A percentile compares a stretch with the other conserved stretches of the same genome.
phyloP scores from a whole-genome alignment of 352 stramenopile genomes.

The Globisporangium orthogonon region DNA sequence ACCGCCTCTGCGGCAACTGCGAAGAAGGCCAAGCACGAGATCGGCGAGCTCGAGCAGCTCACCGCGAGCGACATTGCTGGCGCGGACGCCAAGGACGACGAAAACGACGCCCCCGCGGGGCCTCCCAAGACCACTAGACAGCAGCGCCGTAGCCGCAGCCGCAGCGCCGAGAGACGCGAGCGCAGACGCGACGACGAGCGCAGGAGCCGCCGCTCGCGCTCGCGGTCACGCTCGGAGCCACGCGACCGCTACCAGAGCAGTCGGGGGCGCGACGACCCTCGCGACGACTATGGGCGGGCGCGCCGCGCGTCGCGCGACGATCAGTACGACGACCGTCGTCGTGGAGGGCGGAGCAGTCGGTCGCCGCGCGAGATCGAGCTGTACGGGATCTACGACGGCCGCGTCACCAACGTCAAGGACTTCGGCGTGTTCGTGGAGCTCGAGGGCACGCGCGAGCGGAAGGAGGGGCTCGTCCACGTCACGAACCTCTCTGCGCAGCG shows the following conservation, averaged over 20 bases:
- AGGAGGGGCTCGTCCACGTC: conserved; percentile 94
- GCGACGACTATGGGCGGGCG: conserved; percentile 18
- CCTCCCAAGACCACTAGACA: neutral
- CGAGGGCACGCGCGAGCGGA: conserved; percentile 49
- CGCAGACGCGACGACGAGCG: conserved; percentile 16
- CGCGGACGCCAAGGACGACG: conserved; percentile 16
- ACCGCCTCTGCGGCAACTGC: neutral
- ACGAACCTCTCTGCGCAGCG: conserved; percentile 88
- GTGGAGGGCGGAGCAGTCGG: conserved; percentile 11
- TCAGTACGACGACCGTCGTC: neutral
- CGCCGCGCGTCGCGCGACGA: conserved; percentile 5
- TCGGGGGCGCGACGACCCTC: conserved; percentile 14
- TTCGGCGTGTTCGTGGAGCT: conserved; percentile 97
- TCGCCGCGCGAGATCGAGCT: conserved; percentile 56
- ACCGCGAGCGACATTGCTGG: conserved; percentile 61
- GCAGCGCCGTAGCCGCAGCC: conserved; percentile 9
- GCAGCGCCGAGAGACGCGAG: conserved; percentile 18
- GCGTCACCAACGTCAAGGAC: conserved; percentile 93
- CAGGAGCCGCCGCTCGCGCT: conserved; percentile 29
- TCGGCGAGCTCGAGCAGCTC: conserved; percentile 60
- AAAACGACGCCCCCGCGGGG: neutral
- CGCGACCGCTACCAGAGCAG: conserved; percentile 6
- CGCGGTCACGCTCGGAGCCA: conserved; percentile 28
- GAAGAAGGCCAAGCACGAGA: conserved; percentile 29
- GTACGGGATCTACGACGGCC: conserved; percentile 94